Conservation (phyloP, 345 rosid species). For the Linum trigynum region DNA sequence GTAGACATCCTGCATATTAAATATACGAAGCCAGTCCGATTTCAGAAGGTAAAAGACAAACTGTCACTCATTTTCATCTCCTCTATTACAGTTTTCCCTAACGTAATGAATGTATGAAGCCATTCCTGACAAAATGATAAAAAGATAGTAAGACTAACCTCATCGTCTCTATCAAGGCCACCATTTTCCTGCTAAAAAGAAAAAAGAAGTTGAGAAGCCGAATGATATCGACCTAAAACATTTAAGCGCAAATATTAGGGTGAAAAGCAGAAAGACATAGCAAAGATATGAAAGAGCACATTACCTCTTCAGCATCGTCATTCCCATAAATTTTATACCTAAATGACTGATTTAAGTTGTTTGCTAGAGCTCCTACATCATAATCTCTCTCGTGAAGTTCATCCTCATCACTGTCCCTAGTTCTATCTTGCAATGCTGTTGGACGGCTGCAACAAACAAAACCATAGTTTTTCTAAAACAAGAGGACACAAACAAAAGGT, state of each 20-base stretch:
- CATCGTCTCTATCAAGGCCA: constrained; percentile 71
- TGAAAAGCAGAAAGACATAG: background rate
- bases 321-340: constrained; percentile 84
- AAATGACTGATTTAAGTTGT: constrained; percentile 83
- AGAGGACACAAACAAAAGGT: background rate
- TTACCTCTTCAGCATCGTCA: constrained; percentile 74
- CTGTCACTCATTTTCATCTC: too few species aligned
- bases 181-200: constrained; percentile 44
- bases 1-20: constrained; percentile 69
- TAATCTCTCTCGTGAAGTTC: constrained; percentile 84
- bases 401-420: constrained; percentile 87
- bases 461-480: background rate
- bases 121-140: background rate
- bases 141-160: constrained; percentile 27
- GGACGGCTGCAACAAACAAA: constrained; percentile 62
- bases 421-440: constrained; percentile 82
- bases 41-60: constrained; percentile 3
- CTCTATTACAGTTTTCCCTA: too few species aligned
- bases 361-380: constrained; percentile 92
- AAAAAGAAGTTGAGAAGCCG: too few species aligned
- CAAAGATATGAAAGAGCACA: background rate
- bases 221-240: background rate
- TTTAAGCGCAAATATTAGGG: background rate
- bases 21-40: background rate
- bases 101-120: too few species aligned